Conservation (phyloP, 768 basidiomycete species). For the Thelephora aurantiotincta region DNA sequence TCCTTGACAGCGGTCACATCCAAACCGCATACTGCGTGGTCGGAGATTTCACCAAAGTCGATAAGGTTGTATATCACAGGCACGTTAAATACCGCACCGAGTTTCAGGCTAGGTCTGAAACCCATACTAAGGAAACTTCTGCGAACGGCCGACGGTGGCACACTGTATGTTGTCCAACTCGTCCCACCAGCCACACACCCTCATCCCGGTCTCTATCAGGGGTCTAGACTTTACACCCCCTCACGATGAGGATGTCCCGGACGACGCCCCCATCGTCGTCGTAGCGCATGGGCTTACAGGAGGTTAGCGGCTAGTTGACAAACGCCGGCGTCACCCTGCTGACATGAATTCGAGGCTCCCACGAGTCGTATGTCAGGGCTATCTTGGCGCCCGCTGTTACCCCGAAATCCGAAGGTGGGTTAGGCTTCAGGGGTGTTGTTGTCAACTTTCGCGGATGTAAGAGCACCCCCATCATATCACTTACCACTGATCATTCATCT, state of each 20-base stretch:
- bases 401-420: conserved; percentile 62
- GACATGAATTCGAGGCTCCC: conserved; percentile 39
- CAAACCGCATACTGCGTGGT: conserved; percentile 48
- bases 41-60: conserved; percentile 44
- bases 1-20: conserved; percentile 36
- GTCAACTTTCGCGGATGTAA: conserved; percentile 88
- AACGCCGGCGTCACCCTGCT: conserved; percentile 1
- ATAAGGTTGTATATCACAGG: conserved; percentile 44
- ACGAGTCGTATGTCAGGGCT: conserved; percentile 83
- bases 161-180: conserved; percentile 29
- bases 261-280: conserved; percentile 38
- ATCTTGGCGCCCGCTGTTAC: conserved; percentile 62
- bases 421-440: conserved; percentile 83
- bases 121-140: conserved; percentile 27
- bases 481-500: conserved; percentile 7
- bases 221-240: conserved; percentile 54
- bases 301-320: conserved; percentile 17
- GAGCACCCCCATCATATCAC: conserved; percentile 11
- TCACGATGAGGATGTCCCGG: conserved; percentile 11
- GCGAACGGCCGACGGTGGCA: conserved; percentile 45
- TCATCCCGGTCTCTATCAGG: conserved; percentile 18
- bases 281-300: conserved; percentile 36
- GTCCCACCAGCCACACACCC: conserved; percentile 1
- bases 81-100: conserved; percentile 10
- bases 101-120: neutral